Conservation (phyloP, 1,139 yeast genomes). For the Citeromyces hawaiiensis region DNA sequence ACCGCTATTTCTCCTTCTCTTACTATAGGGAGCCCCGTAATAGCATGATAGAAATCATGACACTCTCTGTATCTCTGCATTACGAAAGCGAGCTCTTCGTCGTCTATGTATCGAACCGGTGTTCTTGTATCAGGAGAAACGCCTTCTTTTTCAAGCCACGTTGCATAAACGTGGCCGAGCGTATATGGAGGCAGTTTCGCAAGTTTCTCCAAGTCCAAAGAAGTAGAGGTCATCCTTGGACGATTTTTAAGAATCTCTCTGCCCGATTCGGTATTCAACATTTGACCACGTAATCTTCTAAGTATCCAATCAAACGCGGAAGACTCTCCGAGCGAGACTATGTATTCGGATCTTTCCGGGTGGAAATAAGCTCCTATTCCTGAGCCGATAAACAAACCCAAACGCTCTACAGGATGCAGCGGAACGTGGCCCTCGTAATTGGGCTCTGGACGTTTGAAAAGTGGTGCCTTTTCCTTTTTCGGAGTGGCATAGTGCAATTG, state of each 20-base stretch:
- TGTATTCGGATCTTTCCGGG: conserved; percentile 68
- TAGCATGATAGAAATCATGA: conserved; percentile 92
- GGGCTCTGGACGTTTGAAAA: conserved; percentile 28
- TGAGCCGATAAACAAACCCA: conserved; percentile 55
- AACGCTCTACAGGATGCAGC: conserved; percentile 47
- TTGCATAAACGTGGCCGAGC: conserved; percentile 64
- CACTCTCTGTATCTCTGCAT: conserved; percentile 91
- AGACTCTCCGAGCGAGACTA: conserved; percentile 92
- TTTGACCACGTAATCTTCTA: conserved; percentile 44
- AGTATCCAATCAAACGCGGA: conserved; percentile 69
- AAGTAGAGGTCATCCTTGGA: conserved; percentile 71
- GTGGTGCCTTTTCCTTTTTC: conserved; percentile 18
- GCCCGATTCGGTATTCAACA: conserved; percentile 69
- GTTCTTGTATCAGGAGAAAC: conserved; percentile 92
- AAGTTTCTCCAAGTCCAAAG: conserved; percentile 52
- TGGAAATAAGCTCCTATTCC: conserved; percentile 76
- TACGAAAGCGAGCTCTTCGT: conserved; percentile 83
- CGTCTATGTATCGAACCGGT: conserved; percentile 75
- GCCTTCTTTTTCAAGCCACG: conserved; percentile 79
- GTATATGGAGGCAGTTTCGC: conserved; percentile 54
- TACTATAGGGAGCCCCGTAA: conserved; percentile 80
- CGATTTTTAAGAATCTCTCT: conserved; percentile 63
- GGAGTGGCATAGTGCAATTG: conserved; percentile 27
- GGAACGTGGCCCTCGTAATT: conserved; percentile 78
- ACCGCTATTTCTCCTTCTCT: conserved; percentile 94